Conservation (phyloP, 2,329 filamentous ascomycete genomes). For the Claviceps arundinis region DNA sequence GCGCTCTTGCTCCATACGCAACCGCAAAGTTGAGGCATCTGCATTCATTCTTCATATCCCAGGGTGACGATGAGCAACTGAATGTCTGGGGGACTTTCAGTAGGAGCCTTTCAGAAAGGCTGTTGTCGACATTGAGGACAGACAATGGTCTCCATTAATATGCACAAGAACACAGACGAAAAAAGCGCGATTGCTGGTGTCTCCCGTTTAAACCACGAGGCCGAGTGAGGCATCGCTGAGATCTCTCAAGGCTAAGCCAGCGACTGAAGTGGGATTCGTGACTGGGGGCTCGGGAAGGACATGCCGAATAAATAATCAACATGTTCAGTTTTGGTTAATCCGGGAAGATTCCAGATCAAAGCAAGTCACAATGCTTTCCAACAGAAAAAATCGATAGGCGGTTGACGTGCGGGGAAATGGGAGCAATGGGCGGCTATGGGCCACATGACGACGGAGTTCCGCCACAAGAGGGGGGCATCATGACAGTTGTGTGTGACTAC, state of each 20-base stretch:
- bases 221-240: conserved; percentile 15
- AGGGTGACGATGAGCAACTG: conserved; percentile 34
- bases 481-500: no score
- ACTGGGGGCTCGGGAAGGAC: conserved; percentile 6
- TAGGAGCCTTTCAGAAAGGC: neutral
- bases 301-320: neutral
- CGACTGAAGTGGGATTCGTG: conserved; percentile 20
- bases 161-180: neutral
- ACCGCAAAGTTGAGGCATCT: conserved; percentile 32
- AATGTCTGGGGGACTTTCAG: conserved; percentile 16
- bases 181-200: no score
- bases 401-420: neutral
- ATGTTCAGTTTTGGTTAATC: no score
- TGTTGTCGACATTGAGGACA: neutral
- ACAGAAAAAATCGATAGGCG: neutral
- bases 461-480: no score
- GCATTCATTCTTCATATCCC: conserved; percentile 32
- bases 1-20: conserved; percentile 37
- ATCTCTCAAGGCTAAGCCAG: conserved; percentile 23
- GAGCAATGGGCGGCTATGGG: neutral
- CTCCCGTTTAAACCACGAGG: conserved; percentile 29
- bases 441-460: no score
- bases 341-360: neutral
- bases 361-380: neutral
- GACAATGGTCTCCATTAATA: neutral